Percentiles rank a stretch among this genome's conserved stretches.
Evolutionary conservation across 2,329 filamentous ascomycete species (phyloP).

Genomic region (Berkeleyomyces rouxiae): DNA sequence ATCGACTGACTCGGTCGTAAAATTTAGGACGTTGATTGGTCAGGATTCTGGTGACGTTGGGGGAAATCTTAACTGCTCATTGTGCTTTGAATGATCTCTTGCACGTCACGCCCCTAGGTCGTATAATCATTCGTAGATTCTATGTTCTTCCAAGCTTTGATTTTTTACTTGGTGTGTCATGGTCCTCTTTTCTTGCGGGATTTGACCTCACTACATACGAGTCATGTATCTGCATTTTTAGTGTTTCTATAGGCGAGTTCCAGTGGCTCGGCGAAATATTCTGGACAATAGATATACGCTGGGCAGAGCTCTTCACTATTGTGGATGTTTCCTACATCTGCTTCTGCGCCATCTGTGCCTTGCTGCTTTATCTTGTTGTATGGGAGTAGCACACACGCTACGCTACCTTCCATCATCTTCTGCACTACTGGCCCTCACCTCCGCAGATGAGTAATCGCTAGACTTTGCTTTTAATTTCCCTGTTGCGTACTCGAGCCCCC

Average conservation of each 20-base stretch:
- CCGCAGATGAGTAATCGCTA: no score
- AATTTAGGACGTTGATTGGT: conserved; percentile 3
- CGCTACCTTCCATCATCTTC: no score
- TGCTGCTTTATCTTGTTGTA: no score
- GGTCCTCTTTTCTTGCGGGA: background rate
- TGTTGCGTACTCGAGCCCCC: no score
- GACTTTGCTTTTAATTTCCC: no score
- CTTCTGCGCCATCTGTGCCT: background rate
- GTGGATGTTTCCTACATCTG: background rate
- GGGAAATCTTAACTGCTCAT: background rate
- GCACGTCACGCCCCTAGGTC: background rate
- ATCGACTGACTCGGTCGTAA: conserved; percentile 9
- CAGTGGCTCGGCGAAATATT: background rate
- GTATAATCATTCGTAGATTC: background rate
- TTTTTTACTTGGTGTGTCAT: background rate
- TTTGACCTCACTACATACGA: background rate
- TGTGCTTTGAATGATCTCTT: background rate
- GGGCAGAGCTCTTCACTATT: no score
- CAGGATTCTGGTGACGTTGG: background rate
- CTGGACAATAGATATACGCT: background rate
- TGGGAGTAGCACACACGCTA: no score
- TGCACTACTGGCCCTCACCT: no score
- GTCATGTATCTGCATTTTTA: background rate
- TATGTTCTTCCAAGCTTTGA: background rate
- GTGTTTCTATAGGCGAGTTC: background rate